phyloP scores from a whole-genome alignment of 805 yeast species.

The Kodamaea neixiangensis region DNA sequence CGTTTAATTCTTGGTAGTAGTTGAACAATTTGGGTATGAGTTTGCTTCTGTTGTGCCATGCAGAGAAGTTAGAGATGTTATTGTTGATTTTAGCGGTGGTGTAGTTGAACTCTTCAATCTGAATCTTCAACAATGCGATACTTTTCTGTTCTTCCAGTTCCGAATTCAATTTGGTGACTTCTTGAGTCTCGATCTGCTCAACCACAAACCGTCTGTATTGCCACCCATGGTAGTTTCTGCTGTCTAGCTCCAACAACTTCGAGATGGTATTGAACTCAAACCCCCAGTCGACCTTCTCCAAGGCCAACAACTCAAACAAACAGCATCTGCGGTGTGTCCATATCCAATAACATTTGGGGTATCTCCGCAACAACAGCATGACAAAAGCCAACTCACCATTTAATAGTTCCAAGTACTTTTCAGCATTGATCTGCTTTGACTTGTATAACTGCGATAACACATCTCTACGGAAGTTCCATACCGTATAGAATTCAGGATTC shows the following conservation, averaged over 20 bases:
- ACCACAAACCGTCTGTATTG: slow-evolving; percentile 81
- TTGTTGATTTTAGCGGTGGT: slow-evolving; percentile 77
- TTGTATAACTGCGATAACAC: slow-evolving; percentile 45
- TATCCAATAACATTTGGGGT: slow-evolving; percentile 94
- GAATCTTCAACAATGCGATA: slow-evolving; percentile 25
- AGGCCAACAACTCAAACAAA: slow-evolving; percentile 45
- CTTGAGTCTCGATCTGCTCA: slow-evolving; percentile 31
- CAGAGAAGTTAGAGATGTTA: slow-evolving; percentile 90
- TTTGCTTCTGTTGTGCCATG: slow-evolving; percentile 89
- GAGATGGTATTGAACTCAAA: slow-evolving; percentile 69
- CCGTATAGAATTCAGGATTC: slow-evolving; percentile 86
- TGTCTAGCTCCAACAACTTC: slow-evolving; percentile 67
- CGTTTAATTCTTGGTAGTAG: slow-evolving; percentile 6
- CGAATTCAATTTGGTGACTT: background rate
- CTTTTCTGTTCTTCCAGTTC: slow-evolving; percentile 15
- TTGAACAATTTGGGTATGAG: slow-evolving; percentile 57
- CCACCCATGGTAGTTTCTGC: slow-evolving; percentile 95
- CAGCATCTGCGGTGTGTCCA: slow-evolving; percentile 95
- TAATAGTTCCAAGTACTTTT: slow-evolving; percentile 34
- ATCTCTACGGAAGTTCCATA: slow-evolving; percentile 89
- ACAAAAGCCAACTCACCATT: slow-evolving; percentile 63
- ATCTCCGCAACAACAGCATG: slow-evolving; percentile 56
- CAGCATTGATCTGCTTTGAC: slow-evolving; percentile 8
- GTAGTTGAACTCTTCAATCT: slow-evolving; percentile 63
- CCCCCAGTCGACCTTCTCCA: slow-evolving; percentile 62